phyloP scores from a whole-genome alignment of 2,329 filamentous ascomycete genomes.

The Keithomyces neogunnii region DNA sequence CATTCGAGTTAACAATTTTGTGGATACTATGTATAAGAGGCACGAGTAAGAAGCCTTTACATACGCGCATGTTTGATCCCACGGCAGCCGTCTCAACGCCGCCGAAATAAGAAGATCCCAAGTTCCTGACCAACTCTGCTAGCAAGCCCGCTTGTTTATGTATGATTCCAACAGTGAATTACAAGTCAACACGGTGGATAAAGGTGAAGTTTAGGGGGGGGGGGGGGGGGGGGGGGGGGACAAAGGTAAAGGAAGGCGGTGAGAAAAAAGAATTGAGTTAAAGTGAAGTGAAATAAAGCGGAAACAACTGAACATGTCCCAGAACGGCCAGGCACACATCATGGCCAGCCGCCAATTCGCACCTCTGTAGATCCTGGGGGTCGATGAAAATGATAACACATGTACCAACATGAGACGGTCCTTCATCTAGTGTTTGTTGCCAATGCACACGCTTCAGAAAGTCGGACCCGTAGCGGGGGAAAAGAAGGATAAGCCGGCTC shows the following conservation, averaged over 20 bases:
- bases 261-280: constrained; percentile 1
- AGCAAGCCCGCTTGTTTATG: constrained; percentile 25
- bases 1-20: constrained; percentile 21
- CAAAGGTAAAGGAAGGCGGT: neutral
- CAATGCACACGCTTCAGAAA: neutral
- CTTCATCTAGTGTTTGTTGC: neutral
- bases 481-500: constrained; percentile 12
- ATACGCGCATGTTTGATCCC: neutral
- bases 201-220: constrained; percentile 17
- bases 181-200: constrained; percentile 16
- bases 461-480: constrained; percentile 10
- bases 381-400: neutral
- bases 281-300: neutral
- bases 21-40: constrained; percentile 22
- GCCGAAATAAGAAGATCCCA: constrained; percentile 4
- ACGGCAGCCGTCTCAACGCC: constrained; percentile 3
- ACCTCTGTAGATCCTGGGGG: constrained; percentile 5
- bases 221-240: neutral
- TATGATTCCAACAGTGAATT: constrained; percentile 21
- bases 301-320: constrained; percentile 6
- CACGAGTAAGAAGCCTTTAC: constrained; percentile 1
- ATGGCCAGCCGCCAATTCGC: neutral
- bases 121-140: constrained; percentile 18
- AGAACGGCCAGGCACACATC: constrained; percentile 1
- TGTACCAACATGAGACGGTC: neutral